These are phyloP conservation scores for Lentinus brumalis DNA, from an alignment of 768 basidiomycete genomes.

Conservation along the genomic window DNA sequence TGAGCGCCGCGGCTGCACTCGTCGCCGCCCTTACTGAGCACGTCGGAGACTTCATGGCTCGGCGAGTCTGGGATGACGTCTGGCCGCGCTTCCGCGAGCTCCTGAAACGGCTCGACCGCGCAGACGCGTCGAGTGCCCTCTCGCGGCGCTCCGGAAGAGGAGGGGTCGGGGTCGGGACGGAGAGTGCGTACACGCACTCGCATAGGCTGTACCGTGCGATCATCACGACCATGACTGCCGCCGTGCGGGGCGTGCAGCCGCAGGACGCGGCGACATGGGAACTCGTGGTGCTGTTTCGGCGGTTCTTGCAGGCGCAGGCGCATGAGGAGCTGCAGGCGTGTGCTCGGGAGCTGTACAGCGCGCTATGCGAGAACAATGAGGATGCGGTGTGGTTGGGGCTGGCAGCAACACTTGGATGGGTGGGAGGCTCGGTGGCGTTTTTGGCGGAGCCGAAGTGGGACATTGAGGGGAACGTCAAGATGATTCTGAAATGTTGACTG, in stretches of 20 bases:
- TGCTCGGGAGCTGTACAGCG: conserved; percentile 66
- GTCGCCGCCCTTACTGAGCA: conserved; percentile 71
- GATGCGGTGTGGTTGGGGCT: conserved; percentile 88
- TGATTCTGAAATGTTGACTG: conserved; percentile 15
- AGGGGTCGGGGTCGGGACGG: conserved; percentile 53
- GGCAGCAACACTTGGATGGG: conserved; percentile 48
- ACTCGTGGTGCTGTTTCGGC: conserved; percentile 69
- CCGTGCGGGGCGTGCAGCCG: conserved; percentile 65
- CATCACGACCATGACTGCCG: conserved; percentile 69
- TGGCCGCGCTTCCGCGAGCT: conserved; percentile 83
- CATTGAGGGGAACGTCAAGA: conserved; percentile 44
- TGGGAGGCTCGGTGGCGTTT: conserved; percentile 48
- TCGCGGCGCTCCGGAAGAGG: conserved; percentile 45
- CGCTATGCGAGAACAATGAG: conserved; percentile 60
- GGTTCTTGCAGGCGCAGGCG: conserved; percentile 67
- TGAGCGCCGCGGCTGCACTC: conserved; percentile 71
- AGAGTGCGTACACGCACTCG: conserved; percentile 77
- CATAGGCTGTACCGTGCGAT: conserved; percentile 81
- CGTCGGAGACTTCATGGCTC: conserved; percentile 84
- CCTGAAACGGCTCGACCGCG: conserved; percentile 58
- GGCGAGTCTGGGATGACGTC: conserved; percentile 86
- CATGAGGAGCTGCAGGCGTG: conserved; percentile 75
- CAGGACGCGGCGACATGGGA: conserved; percentile 82
- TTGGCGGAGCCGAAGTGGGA: conserved; percentile 64
- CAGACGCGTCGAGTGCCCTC: conserved; percentile 69